phyloP scores from a whole-genome alignment of 768 basidiomycete species.

The Podaxis sp. region DNA sequence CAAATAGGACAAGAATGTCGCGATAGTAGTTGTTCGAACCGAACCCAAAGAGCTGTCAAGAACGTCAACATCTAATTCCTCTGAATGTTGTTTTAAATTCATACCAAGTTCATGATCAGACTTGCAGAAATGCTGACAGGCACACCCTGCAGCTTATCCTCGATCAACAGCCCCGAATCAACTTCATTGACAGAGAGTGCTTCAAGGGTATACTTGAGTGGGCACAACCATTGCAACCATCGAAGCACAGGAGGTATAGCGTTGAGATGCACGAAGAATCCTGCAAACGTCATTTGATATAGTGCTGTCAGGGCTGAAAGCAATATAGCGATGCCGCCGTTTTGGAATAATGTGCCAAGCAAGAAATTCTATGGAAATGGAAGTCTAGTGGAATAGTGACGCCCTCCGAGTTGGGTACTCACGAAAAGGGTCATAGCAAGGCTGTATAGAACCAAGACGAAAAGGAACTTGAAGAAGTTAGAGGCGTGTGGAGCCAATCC shows the following conservation, averaged over 20 bases:
- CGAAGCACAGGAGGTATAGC: slow-evolving; percentile 88
- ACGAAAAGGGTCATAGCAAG: slow-evolving; percentile 87
- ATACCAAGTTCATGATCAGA: slow-evolving; percentile 82
- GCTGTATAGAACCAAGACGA: slow-evolving; percentile 84
- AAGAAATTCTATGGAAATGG: slow-evolving; percentile 72
- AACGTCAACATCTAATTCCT: slow-evolving; percentile 4
- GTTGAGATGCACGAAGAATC: slow-evolving; percentile 88
- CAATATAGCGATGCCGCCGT: slow-evolving; percentile 90
- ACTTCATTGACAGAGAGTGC: slow-evolving; percentile 93
- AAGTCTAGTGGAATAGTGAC: not conserved
- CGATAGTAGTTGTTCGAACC: slow-evolving; percentile 80
- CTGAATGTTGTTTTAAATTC: not conserved
- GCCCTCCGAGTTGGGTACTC: slow-evolving; percentile 27
- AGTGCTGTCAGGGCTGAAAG: slow-evolving; percentile 74
- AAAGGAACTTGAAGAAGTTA: slow-evolving; percentile 92
- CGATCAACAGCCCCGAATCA: slow-evolving; percentile 80
- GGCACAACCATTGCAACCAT: slow-evolving; percentile 92
- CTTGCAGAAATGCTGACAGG: slow-evolving; percentile 77
- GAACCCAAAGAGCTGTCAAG: slow-evolving; percentile 82
- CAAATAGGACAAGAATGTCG: slow-evolving; percentile 85
- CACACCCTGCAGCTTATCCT: slow-evolving; percentile 78
- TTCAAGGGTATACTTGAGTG: slow-evolving; percentile 80
- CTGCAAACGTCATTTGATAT: slow-evolving; percentile 86
- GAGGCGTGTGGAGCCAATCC: slow-evolving; percentile 77
- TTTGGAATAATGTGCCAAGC: slow-evolving; percentile 77